Evolutionary conservation across 192 early-diverging fungal genomes (phyloP), one percentile per base, ranked within the genome.

Genomic region (Coemansia brasiliensis): DNA sequence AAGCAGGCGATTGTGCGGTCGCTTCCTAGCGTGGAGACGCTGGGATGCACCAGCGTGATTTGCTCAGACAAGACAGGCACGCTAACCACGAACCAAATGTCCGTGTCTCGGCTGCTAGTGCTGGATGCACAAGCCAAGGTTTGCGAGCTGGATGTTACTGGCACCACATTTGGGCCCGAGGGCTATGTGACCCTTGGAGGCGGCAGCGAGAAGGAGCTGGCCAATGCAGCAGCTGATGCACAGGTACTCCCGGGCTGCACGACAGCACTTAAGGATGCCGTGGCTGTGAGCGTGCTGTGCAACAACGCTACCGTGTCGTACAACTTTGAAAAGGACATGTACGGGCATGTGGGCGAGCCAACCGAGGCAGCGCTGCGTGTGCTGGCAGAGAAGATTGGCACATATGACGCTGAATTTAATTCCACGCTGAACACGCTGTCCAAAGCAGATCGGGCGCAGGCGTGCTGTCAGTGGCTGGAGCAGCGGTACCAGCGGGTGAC

Each of bases 1-100:
- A 86, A 91, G 81, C 88, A 93, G 55, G 97, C 97, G 18, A 97
- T 99, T 74, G 97, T 99, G 24, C 86, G 97, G 18, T 88, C 88
- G 49, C 74, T 99, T 49, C 90, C 90, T 22, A 86, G 84, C 37
- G 95, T 99, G 44, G 97, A 99, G 82, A 98, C 97, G 1, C 83
- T 99, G 35, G 97, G 97, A 8, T 94, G 95, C 77, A 97, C 95
- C 22, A 89, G 86, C 67, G 91, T 98, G 48, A 97, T 99, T 68
- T 99, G 97, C 79, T 96, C 94, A 8, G 97, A 99, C 85, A 99
- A 99, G 83, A 99, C 97, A 15, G 97, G 97, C 49, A 99, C 97
- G 27, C 83, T 99, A 66, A 99, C 97, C 11, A 97, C 94, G 22
- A 96, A 96, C 79, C 91, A 96, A 72, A 99, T 99, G 97, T 90